These are phyloP conservation scores for Aspergillus floridensis DNA, from an alignment of 2,329 filamentous ascomycete species.

Conservation along the genomic window DNA sequence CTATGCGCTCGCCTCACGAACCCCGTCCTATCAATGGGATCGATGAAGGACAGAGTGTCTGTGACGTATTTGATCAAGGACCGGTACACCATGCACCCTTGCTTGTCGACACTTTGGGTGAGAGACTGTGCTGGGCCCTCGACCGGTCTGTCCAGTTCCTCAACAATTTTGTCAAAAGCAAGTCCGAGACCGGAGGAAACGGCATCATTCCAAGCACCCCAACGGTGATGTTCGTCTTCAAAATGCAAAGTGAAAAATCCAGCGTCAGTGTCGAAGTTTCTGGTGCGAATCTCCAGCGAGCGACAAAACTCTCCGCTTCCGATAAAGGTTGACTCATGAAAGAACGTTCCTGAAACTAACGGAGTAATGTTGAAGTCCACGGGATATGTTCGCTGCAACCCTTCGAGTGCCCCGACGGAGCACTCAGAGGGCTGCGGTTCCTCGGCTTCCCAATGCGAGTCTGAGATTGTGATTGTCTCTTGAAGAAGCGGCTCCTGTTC, in stretches of 20 bases:
- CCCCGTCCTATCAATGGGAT: constrained; percentile 52
- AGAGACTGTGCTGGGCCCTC: neutral
- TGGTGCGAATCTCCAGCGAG: constrained; percentile 40
- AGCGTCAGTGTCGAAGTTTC: constrained; percentile 45
- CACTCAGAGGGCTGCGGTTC: constrained; percentile 5
- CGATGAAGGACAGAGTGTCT: constrained; percentile 51
- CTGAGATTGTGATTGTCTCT: constrained; percentile 19
- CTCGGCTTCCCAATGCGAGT: constrained; percentile 3
- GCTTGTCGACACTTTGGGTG: constrained; percentile 12
- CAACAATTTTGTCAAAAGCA: constrained; percentile 35
- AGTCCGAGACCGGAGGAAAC: constrained; percentile 48
- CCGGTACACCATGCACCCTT: constrained; percentile 30
- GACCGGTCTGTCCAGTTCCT: constrained; percentile 18
- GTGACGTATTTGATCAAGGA: constrained; percentile 52
- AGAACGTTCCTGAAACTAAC: constrained; percentile 53
- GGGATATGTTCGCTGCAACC: constrained; percentile 51
- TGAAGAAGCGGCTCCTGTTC: constrained; percentile 43
- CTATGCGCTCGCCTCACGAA: constrained; percentile 42
- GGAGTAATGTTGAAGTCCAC: constrained; percentile 54
- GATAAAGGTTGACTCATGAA: constrained; percentile 56
- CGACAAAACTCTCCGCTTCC: constrained; percentile 55
- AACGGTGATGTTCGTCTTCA: constrained; percentile 38
- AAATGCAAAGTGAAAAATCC: constrained; percentile 42
- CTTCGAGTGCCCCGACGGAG: constrained; percentile 44
- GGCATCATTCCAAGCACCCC: constrained; percentile 57